Conservation (phyloP, 148 eudicot species). For the Rheum nobile region DNA sequence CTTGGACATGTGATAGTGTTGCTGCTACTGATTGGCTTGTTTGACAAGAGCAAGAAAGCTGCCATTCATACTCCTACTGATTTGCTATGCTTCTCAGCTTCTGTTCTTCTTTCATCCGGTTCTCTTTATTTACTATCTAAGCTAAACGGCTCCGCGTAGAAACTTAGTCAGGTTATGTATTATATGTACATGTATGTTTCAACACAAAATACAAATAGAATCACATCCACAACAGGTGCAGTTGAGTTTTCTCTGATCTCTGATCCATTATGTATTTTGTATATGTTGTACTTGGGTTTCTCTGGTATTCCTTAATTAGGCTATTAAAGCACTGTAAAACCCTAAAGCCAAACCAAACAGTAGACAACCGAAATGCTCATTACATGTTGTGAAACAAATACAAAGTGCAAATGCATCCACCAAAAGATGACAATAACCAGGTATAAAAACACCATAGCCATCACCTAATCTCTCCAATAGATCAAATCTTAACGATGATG, state of each 20-base stretch:
- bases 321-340: not conserved
- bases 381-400: not conserved
- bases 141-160: conserved; percentile 43
- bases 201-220: not conserved
- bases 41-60: conserved; percentile 82
- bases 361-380: not conserved
- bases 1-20: conserved; percentile 94
- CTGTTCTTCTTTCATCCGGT: conserved; percentile 73
- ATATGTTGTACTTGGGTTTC: too few species aligned
- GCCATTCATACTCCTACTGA: conserved; percentile 50
- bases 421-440: not conserved
- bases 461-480: not conserved
- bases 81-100: conserved; percentile 89
- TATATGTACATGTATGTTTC: not conserved
- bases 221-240: too few species aligned
- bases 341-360: not conserved
- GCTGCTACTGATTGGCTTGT: conserved; percentile 79
- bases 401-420: conserved; percentile 6
- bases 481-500: not conserved
- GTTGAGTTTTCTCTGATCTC: too few species aligned
- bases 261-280: too few species aligned
- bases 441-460: not conserved
- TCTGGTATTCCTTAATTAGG: too few species aligned
- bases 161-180: not conserved
- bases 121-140: conserved; percentile 70